Evolutionary conservation across 78 protist genomes (phyloP).

Genomic region (Acrasis kona): DNA sequence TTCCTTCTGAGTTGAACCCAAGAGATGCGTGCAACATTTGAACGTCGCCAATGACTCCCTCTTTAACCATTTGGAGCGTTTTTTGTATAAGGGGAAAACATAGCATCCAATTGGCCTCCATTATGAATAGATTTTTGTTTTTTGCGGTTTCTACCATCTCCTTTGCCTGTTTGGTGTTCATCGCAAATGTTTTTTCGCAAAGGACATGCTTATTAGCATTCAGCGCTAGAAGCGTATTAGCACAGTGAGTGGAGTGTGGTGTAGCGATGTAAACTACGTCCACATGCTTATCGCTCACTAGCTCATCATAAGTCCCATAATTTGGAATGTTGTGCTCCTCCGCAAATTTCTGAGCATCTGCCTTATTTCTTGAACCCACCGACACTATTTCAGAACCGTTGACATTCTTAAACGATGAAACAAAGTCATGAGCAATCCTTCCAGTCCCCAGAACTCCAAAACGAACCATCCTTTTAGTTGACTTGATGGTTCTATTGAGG

Average conservation of each 20-base stretch:
- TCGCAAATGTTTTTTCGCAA: slow-evolving; percentile 15
- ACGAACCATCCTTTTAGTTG: too few relatives aligned
- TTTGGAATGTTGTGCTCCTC: background rate
- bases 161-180: background rate
- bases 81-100: slow-evolving; percentile 8
- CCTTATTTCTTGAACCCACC: slow-evolving; percentile 1
- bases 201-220: slow-evolving; percentile 14
- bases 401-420: too few relatives aligned
- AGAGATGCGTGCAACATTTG: background rate
- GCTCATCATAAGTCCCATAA: background rate
- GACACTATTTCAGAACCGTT: too few relatives aligned
- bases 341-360: slow-evolving; percentile 11
- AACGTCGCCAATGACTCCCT: background rate
- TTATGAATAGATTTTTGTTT: background rate
- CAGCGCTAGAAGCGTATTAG: background rate
- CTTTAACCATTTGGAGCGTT: background rate
- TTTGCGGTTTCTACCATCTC: background rate
- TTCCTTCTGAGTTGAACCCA: slow-evolving; percentile 5
- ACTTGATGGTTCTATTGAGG: too few relatives aligned
- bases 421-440: too few relatives aligned
- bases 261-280: slow-evolving; percentile 30
- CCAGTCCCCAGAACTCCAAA: too few relatives aligned
- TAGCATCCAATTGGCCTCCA: slow-evolving; percentile 39
- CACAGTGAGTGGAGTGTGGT: background rate
- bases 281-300: background rate